phyloP scores from a whole-genome alignment of 148 eudicot genomes.

The Rheum nobile region DNA sequence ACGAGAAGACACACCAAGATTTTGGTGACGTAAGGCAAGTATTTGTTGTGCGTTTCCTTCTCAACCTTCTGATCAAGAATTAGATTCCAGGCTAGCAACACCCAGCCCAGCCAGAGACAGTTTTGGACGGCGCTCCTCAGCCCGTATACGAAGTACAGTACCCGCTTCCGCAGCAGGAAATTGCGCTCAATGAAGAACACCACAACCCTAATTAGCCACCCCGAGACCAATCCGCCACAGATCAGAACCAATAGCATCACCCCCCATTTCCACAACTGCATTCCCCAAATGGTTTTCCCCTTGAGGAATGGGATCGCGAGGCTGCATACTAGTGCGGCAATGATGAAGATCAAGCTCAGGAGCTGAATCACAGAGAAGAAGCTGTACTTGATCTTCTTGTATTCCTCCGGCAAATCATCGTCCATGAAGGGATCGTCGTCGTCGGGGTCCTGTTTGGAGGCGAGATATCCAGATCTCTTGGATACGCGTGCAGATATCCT shows the following conservation, averaged over 20 bases:
- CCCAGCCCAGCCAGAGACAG: constrained; percentile 49
- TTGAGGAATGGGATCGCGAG: constrained; percentile 26
- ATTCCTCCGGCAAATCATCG: constrained; percentile 73
- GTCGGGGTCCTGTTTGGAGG: constrained; percentile 33
- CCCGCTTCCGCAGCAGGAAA: constrained; percentile 45
- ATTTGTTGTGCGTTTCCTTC: constrained; percentile 23
- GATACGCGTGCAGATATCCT: neutral
- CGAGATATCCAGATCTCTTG: constrained; percentile 29
- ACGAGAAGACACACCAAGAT: constrained; percentile 48
- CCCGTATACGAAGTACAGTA: constrained; percentile 69
- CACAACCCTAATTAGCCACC: constrained; percentile 40
- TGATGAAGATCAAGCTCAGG: constrained; percentile 43
- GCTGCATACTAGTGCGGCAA: constrained; percentile 51
- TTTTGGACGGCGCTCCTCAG: constrained; percentile 51
- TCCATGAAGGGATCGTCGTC: constrained; percentile 81
- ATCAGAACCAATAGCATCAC: constrained; percentile 45
- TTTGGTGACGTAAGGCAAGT: constrained; percentile 41
- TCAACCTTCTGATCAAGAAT: constrained; percentile 45
- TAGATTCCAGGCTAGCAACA: constrained; percentile 47
- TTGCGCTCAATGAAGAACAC: constrained; percentile 65
- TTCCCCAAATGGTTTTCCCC: constrained; percentile 24
- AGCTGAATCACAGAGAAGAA: constrained; percentile 34
- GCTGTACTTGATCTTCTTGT: constrained; percentile 38
- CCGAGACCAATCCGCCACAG: constrained; percentile 57
- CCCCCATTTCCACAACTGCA: constrained; percentile 71